Conservation (phyloP, 2,329 filamentous ascomycete species). For the Trichoderma afroharzianum region DNA sequence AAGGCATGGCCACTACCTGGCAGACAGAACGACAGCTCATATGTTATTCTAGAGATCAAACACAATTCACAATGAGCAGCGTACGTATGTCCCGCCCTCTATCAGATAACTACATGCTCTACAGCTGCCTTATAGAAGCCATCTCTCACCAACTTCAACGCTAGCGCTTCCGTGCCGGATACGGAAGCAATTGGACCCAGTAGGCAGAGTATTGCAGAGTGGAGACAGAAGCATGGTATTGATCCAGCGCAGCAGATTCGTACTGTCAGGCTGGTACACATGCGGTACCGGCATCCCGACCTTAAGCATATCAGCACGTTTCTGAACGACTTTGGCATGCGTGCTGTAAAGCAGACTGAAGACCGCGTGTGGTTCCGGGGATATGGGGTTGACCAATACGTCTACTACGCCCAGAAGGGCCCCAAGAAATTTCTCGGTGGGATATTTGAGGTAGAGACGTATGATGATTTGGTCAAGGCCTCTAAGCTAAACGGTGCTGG, state of each 20-base stretch:
- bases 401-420: conserved; percentile 17
- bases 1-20: neutral
- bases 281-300: conserved; percentile 21
- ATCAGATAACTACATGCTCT: neutral
- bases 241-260: conserved; percentile 12
- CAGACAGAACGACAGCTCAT: neutral
- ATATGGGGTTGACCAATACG: conserved; percentile 16
- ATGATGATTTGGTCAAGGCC: conserved; percentile 15
- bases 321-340: conserved; percentile 19
- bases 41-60: neutral
- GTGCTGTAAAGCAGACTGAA: conserved; percentile 1
- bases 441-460: conserved; percentile 16
- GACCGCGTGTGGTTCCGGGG: conserved; percentile 17
- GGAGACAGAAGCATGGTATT: conserved; percentile 2
- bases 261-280: conserved; percentile 15
- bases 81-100: neutral
- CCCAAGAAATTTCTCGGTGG: conserved; percentile 17
- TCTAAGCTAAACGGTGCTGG: conserved; percentile 2
- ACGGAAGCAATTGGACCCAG: neutral
- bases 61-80: neutral
- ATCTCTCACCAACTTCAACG: neutral
- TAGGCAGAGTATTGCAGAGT: conserved; percentile 1
- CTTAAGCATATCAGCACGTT: neutral
- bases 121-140: neutral
- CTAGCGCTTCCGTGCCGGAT: conserved; percentile 11